Percentiles rank a stretch among this genome's conserved stretches.
Conservation (phyloP, 345 rosid species). For the Gossypium australe region DNA sequence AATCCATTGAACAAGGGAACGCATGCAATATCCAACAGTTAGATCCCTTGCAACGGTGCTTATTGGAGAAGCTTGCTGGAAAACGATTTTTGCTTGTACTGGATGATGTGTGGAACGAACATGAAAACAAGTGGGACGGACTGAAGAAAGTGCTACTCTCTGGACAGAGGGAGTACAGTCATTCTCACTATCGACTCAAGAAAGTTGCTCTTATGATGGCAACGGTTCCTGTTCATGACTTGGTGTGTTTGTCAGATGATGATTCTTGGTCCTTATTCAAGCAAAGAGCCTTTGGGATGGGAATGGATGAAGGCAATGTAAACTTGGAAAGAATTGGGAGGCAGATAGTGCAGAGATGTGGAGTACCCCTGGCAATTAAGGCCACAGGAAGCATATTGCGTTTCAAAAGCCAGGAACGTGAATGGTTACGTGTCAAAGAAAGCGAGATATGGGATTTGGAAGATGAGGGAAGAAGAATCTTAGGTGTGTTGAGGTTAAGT, state of each 20-base stretch:
- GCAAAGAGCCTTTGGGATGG: constrained; percentile 10
- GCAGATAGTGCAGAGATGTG: constrained; percentile 15
- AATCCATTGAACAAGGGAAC: background rate
- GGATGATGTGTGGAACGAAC: constrained; percentile 16
- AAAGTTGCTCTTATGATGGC: constrained; percentile 12
- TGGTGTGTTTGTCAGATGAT: constrained; percentile 2
- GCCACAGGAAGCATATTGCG: background rate
- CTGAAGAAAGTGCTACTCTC: background rate
- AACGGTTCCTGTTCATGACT: background rate
- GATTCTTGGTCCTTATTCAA: background rate
- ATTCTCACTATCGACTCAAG: background rate
- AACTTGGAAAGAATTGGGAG: background rate
- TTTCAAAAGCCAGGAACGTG: background rate
- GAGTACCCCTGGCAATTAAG: background rate
- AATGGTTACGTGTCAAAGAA: constrained; percentile 9
- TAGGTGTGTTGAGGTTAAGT: too few species aligned
- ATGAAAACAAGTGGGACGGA: constrained; percentile 12
- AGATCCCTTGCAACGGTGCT: too few species aligned
- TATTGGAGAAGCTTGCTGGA: background rate
- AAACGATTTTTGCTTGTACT: constrained; percentile 4
- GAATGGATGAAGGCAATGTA: background rate
- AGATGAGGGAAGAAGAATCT: background rate
- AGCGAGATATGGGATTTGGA: background rate
- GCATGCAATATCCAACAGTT: background rate
- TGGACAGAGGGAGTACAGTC: background rate